Evolutionary conservation across 2,329 filamentous ascomycete species (phyloP).

Genomic region (Fusarium sterilihyphosum): DNA sequence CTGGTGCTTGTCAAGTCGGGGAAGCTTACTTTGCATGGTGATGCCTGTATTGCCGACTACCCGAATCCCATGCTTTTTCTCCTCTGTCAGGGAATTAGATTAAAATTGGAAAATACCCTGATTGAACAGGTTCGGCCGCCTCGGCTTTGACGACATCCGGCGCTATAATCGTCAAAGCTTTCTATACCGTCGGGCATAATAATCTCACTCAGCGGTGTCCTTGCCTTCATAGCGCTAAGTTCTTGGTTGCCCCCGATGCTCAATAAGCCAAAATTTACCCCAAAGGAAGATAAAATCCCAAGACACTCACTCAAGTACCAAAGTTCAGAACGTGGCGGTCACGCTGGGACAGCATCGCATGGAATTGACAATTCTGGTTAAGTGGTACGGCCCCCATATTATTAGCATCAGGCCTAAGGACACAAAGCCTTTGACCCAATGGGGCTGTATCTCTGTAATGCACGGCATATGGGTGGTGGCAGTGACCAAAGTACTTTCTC

Average conservation of each 20-base stretch:
- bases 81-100: not conserved
- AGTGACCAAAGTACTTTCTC: conserved; percentile 19
- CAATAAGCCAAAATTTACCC: not conserved
- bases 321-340: not conserved
- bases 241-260: not conserved
- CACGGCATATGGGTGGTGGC: not conserved
- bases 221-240: not conserved
- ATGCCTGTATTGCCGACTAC: not conserved
- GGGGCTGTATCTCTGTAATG: not conserved
- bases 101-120: not conserved
- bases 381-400: not conserved
- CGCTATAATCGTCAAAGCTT: not conserved
- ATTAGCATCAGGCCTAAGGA: not conserved
- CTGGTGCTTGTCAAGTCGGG: not conserved
- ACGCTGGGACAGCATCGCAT: too few relatives aligned
- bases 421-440: not conserved
- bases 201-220: conserved; percentile 23
- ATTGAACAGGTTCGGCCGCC: not conserved
- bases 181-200: not conserved
- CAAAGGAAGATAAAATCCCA: rapidly evolving
- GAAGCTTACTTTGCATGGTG: not conserved
- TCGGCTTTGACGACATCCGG: not conserved
- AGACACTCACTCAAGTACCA: too few relatives aligned
- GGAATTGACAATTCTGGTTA: not conserved
- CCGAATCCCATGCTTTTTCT: not conserved